Conservation (phyloP, 2,329 filamentous ascomycete species). For the Nemania abortiva region DNA sequence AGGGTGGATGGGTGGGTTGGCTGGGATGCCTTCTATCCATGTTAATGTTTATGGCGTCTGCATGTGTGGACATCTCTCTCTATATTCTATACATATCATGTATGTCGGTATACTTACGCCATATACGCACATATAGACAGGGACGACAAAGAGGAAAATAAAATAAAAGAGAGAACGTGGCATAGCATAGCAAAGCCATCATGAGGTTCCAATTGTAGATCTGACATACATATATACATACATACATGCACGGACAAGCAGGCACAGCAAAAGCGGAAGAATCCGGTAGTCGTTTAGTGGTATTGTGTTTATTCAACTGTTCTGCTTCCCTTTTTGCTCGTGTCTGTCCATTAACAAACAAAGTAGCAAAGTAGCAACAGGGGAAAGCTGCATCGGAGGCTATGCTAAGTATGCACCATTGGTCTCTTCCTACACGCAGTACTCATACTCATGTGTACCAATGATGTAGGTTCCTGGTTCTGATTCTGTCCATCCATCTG, state of each 20-base stretch:
- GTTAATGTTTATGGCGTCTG: neutral
- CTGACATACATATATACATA: conserved; percentile 3
- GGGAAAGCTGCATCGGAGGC: neutral
- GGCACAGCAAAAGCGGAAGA: conserved; percentile 15
- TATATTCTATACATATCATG: neutral
- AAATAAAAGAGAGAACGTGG: neutral
- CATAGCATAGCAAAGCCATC: conserved; percentile 10
- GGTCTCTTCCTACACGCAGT: neutral
- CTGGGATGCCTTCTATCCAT: neutral
- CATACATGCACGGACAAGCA: neutral
- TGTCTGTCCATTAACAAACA: neutral
- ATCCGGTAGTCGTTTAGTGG: neutral
- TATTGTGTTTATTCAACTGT: neutral
- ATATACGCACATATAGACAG: neutral
- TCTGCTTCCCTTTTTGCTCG: neutral
- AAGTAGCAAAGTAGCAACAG: neutral
- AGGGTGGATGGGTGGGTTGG: neutral
- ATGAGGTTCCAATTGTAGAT: conserved; percentile 19
- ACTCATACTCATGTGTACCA: neutral
- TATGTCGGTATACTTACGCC: neutral
- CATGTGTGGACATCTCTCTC: neutral
- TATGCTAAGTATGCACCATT: conserved; percentile 11
- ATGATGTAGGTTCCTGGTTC: neutral
- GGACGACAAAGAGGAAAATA: neutral
- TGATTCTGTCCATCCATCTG: conserved; percentile 1